phyloP scores from a whole-genome alignment of 2,329 filamentous ascomycete species.

The Didymella keratinophila region DNA sequence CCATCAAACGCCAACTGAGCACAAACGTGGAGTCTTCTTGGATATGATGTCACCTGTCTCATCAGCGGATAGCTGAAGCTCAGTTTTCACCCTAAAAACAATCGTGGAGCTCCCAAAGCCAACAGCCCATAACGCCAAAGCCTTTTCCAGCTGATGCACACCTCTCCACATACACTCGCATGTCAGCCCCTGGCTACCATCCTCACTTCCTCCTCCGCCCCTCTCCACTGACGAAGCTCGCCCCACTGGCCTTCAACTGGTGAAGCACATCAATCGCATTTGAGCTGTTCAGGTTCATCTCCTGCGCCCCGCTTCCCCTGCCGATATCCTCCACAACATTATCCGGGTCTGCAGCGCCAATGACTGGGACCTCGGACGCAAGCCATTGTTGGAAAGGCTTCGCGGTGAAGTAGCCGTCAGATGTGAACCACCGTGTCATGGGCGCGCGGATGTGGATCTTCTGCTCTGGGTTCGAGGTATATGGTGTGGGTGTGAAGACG shows the following conservation, averaged over 20 bases:
- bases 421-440: slow-evolving; percentile 76
- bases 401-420: slow-evolving; percentile 77
- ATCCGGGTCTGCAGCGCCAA: slow-evolving; percentile 71
- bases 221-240: slow-evolving; percentile 36
- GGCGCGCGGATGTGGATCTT: slow-evolving; percentile 66
- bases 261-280: slow-evolving; percentile 48
- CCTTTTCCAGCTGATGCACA: background rate
- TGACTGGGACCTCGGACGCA: slow-evolving; percentile 69
- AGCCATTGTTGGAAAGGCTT: slow-evolving; percentile 81
- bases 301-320: slow-evolving; percentile 41
- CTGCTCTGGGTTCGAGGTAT: slow-evolving; percentile 44
- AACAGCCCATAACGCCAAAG: slow-evolving; percentile 5
- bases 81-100: background rate
- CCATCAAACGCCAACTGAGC: background rate
- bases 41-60: background rate
- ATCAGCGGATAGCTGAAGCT: background rate
- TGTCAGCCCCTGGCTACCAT: background rate
- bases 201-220: slow-evolving; percentile 46
- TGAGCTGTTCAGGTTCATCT: slow-evolving; percentile 39
- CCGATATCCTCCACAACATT: slow-evolving; percentile 57
- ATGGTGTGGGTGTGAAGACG: slow-evolving; percentile 55
- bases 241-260: slow-evolving; percentile 47
- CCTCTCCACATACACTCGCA: background rate
- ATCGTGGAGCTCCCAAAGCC: background rate
- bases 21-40: background rate